Base-by-base conservation (phyloP, 2,329 filamentous ascomycete genomes). In the Zasmidium citrigriseum region DNA sequence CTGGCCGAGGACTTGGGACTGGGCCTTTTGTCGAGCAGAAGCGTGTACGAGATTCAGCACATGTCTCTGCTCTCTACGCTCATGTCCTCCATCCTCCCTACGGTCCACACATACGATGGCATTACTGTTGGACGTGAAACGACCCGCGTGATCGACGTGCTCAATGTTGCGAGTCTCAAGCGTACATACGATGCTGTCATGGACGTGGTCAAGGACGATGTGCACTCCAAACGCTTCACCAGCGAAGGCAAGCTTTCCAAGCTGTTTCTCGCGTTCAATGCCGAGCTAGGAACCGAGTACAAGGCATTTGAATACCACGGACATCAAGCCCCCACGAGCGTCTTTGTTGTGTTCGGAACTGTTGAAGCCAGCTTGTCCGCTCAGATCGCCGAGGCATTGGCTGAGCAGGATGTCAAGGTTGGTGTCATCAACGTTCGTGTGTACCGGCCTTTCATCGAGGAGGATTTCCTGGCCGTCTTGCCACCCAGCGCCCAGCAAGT, bases 391-490 rank as follows among this genome's bases (percentile, higher is more conserved):
- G 80, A 82, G 46, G 86, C 87, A 44, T 81, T 98, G 48, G 84
- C 89, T 25, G 83, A 85, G 63, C 83, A 88, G 63, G 92, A 89
- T 64, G 83, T 84, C 71, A 91, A 88, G 77, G 85, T 97, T 61
- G 95, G 95, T 68, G 89, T 93, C 41, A 82, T 99, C 75, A 93
- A 91, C 68, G 93, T 98, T 48, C 89, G 95, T 64, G 83, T 99
- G 55, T 99, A 98, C 81, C 87, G 93, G 46, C 95, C 95, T 16
- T 98, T 99, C 71, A 86, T 95, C 27, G 95, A 99, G 78, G 92
- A 97, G 73, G 90, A 91, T 52, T 98, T 99, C 82, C 80, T 98
- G 63, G 86, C 89, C 65, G 84, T 85, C 11, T 83, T 99, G 24
- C 92, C 95, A 29, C 81, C 86, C 66, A 89, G 89, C 34, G 85